phyloP scores from a whole-genome alignment of 306 rosid genomes.

The Acacia crassicarpa region DNA sequence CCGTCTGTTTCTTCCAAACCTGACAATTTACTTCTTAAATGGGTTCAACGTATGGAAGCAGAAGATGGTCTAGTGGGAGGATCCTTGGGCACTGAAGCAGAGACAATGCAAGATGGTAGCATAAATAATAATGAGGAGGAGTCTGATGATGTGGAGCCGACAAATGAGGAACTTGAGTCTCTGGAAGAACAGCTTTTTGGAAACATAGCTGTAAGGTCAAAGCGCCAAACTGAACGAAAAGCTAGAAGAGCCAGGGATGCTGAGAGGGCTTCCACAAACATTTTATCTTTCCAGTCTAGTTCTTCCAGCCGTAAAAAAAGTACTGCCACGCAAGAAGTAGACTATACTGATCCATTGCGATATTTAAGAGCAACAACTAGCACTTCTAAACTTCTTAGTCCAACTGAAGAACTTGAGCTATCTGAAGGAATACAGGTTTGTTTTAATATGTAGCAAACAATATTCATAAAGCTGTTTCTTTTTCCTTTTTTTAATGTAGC shows the following conservation, averaged over 20 bases:
- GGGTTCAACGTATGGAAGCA: slow-evolving; percentile 59
- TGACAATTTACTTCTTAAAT: slow-evolving; percentile 52
- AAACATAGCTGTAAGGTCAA: slow-evolving; percentile 70
- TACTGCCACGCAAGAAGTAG: slow-evolving; percentile 64
- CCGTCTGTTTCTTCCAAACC: slow-evolving; percentile 36
- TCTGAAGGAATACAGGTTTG: slow-evolving; percentile 94
- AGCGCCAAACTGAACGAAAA: slow-evolving; percentile 85
- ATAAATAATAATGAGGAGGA: slow-evolving; percentile 37
- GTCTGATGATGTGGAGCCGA: slow-evolving; percentile 52
- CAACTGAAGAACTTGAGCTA: slow-evolving; percentile 71
- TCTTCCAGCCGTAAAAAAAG: slow-evolving; percentile 70
- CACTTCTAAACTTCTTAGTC: slow-evolving; percentile 69
- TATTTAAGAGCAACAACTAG: slow-evolving; percentile 77
- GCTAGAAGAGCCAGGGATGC: slow-evolving; percentile 81
- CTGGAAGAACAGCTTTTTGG: slow-evolving; percentile 54
- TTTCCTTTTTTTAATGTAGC: neutral
- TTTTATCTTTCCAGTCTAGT: slow-evolving; percentile 66
- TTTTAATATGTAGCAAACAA: slow-evolving; percentile 13
- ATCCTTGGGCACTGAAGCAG: slow-evolving; percentile 36
- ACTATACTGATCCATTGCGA: slow-evolving; percentile 84
- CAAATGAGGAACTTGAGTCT: slow-evolving; percentile 61
- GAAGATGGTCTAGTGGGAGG: slow-evolving; percentile 45
- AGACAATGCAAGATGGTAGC: slow-evolving; percentile 40
- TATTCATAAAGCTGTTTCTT: slow-evolving; percentile 1
- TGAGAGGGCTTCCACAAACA: slow-evolving; percentile 65